A percentile compares a stretch with the other conserved stretches of the same genome.
Evolutionary conservation across 2,329 filamentous ascomycete species (phyloP).

Genomic region (Xylaria sp.): DNA sequence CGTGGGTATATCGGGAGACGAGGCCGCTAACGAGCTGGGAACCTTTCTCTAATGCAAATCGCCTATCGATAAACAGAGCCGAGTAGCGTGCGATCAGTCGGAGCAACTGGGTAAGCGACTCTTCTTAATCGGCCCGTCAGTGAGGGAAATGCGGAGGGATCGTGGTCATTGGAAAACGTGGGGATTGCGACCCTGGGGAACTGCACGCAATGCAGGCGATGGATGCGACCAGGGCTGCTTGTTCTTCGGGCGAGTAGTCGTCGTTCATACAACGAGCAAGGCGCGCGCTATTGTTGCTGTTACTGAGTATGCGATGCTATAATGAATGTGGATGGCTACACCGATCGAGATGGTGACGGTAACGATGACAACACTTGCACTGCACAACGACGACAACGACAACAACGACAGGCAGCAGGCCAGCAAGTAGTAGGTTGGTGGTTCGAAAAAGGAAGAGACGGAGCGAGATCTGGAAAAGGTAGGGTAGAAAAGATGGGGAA

Average conservation of each 20-base stretch:
- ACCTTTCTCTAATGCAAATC: conserved; percentile 13
- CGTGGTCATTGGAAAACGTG: conserved; percentile 47
- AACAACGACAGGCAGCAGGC: conserved; percentile 1
- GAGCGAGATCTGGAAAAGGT: conserved; percentile 35
- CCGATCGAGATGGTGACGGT: neutral
- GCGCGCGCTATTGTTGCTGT: neutral
- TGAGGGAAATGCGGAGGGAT: conserved; percentile 50
- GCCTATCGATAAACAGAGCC: conserved; percentile 29
- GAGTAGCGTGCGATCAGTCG: conserved; percentile 40
- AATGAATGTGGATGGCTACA: conserved; percentile 23
- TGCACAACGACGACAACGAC: neutral
- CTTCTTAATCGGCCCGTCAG: conserved; percentile 52
- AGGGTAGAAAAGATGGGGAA: conserved; percentile 40
- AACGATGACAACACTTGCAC: conserved; percentile 6
- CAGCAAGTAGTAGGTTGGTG: conserved; percentile 10
- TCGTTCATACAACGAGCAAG: neutral
- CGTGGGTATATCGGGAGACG: conserved; percentile 10
- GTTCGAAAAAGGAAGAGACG: conserved; percentile 34
- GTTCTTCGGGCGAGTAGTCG: neutral
- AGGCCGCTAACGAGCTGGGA: neutral
- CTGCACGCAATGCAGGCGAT: conserved; percentile 30
- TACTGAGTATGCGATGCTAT: neutral
- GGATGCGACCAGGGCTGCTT: conserved; percentile 28
- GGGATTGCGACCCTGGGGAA: conserved; percentile 39
- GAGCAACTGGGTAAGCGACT: conserved; percentile 39